Evolutionary conservation across 164 flowering plant species (phyloP).

Genomic region (Taxillus chinensis): DNA sequence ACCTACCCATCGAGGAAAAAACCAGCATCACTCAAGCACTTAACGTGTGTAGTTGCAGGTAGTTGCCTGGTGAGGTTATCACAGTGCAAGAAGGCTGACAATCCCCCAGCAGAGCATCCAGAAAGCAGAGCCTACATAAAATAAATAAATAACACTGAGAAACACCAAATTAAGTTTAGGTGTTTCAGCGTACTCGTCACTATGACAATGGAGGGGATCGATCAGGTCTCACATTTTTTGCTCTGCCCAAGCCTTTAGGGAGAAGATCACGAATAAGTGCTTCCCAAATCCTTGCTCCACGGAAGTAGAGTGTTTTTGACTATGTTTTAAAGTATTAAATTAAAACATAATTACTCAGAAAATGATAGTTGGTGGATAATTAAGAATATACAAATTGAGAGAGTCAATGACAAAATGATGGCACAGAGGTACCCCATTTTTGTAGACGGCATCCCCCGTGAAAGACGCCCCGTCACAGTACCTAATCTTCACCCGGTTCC

Average conservation of each 20-base stretch:
- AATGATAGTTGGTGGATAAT: no score
- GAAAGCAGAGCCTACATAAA: slow-evolving; percentile 77
- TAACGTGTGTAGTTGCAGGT: slow-evolving; percentile 56
- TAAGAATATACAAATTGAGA: no score
- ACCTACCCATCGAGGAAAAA: slow-evolving; percentile 78
- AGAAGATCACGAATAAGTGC: slow-evolving; percentile 82
- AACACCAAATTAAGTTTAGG: background rate
- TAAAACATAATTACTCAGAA: background rate
- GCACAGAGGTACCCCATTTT: slow-evolving; percentile 44
- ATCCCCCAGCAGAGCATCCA: slow-evolving; percentile 98
- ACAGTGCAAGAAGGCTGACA: slow-evolving; percentile 76
- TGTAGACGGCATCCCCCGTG: slow-evolving; percentile 59
- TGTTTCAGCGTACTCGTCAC: background rate
- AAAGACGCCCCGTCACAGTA: slow-evolving; percentile 98
- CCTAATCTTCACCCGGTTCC: slow-evolving; percentile 93
- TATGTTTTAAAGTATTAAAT: slow-evolving; percentile 16
- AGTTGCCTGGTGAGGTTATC: slow-evolving; percentile 51
- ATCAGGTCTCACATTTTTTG: slow-evolving; percentile 48
- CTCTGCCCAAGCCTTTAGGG: slow-evolving; percentile 57
- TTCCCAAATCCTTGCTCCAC: slow-evolving; percentile 89
- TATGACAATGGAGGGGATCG: background rate
- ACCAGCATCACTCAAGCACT: slow-evolving; percentile 97
- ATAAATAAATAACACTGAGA: background rate
- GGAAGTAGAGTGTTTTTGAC: slow-evolving; percentile 71
- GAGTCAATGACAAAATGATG: no score